These are phyloP conservation scores for Nissolia schottii DNA, from an alignment of 306 rosid genomes.

Conservation along the genomic window DNA sequence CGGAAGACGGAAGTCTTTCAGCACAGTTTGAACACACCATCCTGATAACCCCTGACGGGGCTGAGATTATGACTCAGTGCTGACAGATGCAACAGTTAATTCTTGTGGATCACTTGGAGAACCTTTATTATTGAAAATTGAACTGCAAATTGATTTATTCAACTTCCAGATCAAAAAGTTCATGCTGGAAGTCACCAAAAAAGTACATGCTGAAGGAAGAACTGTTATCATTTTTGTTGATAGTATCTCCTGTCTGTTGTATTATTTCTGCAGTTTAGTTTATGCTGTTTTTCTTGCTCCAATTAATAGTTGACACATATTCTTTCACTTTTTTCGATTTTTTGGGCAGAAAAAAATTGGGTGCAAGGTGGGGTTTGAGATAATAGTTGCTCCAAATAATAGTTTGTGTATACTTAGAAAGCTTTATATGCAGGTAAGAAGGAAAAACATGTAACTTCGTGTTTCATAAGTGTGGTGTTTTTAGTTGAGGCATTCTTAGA, in stretches of 20 bases:
- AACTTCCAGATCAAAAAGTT: slow-evolving; percentile 18
- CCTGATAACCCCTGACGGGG: slow-evolving; percentile 71
- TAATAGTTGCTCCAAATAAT: background rate
- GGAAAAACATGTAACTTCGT: background rate
- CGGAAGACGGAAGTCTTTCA: slow-evolving; percentile 85
- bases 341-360: background rate
- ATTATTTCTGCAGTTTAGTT: background rate
- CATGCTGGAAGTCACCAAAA: slow-evolving; percentile 7
- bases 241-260: slow-evolving; percentile 8
- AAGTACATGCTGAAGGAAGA: slow-evolving; percentile 18
- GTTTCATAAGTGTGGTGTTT: background rate
- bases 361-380: background rate
- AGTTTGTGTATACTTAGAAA: background rate
- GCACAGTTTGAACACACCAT: slow-evolving; percentile 97
- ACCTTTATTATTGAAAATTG: slow-evolving; percentile 6
- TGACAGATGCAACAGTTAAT: slow-evolving; percentile 31
- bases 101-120: background rate
- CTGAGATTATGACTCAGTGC: slow-evolving; percentile 76
- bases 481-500: background rate
- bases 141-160: slow-evolving; percentile 20
- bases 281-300: background rate
- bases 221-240: background rate
- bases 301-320: slow-evolving; percentile 3
- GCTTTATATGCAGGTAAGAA: background rate
- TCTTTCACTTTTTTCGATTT: background rate